These are phyloP conservation scores for Yarrowia divulgata DNA, from an alignment of 805 yeast species.

Conservation along the genomic window DNA sequence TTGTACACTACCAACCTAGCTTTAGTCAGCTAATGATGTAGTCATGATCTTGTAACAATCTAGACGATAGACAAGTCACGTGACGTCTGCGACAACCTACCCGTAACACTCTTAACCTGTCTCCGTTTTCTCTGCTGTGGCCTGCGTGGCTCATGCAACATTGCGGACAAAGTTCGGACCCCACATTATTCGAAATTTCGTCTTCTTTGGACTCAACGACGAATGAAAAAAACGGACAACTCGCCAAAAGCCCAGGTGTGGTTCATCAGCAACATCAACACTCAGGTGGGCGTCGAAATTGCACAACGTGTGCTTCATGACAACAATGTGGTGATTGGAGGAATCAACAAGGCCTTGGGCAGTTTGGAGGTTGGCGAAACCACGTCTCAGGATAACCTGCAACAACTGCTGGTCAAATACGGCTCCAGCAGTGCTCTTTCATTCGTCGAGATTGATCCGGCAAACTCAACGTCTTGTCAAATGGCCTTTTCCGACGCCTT, in stretches of 20 bases:
- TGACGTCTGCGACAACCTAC: too few species aligned
- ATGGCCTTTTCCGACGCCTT: constrained; percentile 35
- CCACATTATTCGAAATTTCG: not conserved
- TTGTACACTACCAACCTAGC: too few species aligned
- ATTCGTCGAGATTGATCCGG: constrained; percentile 26
- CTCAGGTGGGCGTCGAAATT: constrained; percentile 29
- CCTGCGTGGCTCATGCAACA: not conserved
- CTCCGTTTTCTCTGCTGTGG: too few species aligned
- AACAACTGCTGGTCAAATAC: not conserved
- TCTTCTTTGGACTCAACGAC: not conserved
- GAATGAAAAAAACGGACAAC: constrained; percentile 10
- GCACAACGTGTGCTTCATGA: constrained; percentile 24
- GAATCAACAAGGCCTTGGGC: constrained; percentile 13
- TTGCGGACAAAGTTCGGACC: constrained; percentile 22
- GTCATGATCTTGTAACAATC: too few species aligned
- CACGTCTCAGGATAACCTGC: constrained; percentile 14
- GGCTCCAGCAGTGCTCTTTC: not conserved
- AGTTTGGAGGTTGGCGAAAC: constrained; percentile 24
- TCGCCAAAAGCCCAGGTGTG: constrained; percentile 2
- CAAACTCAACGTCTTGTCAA: constrained; percentile 27
- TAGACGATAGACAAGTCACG: too few species aligned
- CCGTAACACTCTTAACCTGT: too few species aligned
- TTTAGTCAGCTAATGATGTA: too few species aligned
- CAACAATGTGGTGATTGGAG: constrained; percentile 19
- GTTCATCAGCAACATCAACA: constrained; percentile 34